Evolutionary conservation across 2,329 filamentous ascomycete species (phyloP).

Genomic region (Penicillium sp.): DNA sequence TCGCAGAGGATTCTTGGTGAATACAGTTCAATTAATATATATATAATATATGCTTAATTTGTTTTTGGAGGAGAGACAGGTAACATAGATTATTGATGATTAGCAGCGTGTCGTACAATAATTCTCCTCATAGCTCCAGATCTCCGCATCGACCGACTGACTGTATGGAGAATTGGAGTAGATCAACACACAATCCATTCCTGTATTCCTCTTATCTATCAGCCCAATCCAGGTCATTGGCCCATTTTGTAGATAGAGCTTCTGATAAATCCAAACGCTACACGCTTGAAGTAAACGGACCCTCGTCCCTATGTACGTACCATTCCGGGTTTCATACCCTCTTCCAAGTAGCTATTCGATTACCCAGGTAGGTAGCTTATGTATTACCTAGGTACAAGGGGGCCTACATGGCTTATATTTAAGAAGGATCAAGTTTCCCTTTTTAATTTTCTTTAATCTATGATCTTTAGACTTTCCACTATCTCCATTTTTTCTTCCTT

Average conservation of each 20-base stretch:
- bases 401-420: not conserved
- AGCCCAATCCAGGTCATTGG: not conserved
- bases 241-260: not conserved
- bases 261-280: not conserved
- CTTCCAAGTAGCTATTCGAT: not conserved
- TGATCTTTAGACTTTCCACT: not conserved
- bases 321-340: not conserved
- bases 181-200: not conserved
- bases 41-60: no score
- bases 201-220: not conserved
- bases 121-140: not conserved
- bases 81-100: not conserved
- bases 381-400: not conserved
- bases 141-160: not conserved
- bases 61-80: no score
- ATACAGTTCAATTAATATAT: no score
- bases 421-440: slow-evolving; percentile 8
- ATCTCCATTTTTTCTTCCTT: not conserved
- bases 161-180: not conserved
- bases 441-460: not conserved
- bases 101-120: not conserved
- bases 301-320: not conserved
- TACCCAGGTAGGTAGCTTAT: not conserved
- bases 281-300: slow-evolving; percentile 9
- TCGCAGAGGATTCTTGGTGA: no score